Percentiles rank a stretch among this genome's conserved stretches.
These are phyloP conservation scores for Botrytis pseudocinerea DNA, from an alignment of 2,329 filamentous ascomycete species.

Conservation along the genomic window DNA sequence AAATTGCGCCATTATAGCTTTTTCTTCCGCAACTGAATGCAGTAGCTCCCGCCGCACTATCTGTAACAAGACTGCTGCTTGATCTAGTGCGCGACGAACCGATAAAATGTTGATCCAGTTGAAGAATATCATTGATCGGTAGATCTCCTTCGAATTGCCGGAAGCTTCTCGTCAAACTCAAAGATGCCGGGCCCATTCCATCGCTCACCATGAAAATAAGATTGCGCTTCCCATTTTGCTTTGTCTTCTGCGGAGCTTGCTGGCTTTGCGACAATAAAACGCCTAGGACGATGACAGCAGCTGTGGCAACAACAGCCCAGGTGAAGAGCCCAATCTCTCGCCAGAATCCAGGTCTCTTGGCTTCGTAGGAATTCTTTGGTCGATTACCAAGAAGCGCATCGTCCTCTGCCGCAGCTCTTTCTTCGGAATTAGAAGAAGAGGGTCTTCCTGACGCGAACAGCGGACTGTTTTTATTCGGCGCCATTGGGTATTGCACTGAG, in stretches of 20 bases:
- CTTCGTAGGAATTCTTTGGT: conserved; percentile 33
- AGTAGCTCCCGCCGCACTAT: conserved; percentile 95
- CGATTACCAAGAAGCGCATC: conserved; percentile 42
- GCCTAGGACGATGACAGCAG: conserved; percentile 74
- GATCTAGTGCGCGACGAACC: conserved; percentile 87
- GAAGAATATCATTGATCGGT: conserved; percentile 72
- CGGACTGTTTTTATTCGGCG: conserved; percentile 34
- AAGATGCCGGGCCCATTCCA: conserved; percentile 93
- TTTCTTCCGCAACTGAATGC: conserved; percentile 92
- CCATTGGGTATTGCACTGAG: conserved; percentile 24
- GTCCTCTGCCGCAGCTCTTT: conserved; percentile 51
- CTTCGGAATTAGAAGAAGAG: conserved; percentile 56
- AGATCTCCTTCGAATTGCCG: conserved; percentile 73
- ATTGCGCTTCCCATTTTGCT: conserved; percentile 73
- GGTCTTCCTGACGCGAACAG: conserved; percentile 46
- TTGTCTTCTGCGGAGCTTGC: conserved; percentile 33
- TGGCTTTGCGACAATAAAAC: conserved; percentile 73
- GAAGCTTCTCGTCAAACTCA: conserved; percentile 84
- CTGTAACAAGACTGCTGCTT: conserved; percentile 81
- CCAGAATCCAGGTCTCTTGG: conserved; percentile 56
- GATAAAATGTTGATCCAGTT: conserved; percentile 85
- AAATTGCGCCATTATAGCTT: conserved; percentile 96
- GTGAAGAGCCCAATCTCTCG: conserved; percentile 75
- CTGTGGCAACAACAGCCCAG: conserved; percentile 82
- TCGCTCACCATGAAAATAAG: conserved; percentile 99